These are phyloP conservation scores for Colletotrichum lini DNA, from an alignment of 2,329 filamentous ascomycete species.

Conservation along the genomic window DNA sequence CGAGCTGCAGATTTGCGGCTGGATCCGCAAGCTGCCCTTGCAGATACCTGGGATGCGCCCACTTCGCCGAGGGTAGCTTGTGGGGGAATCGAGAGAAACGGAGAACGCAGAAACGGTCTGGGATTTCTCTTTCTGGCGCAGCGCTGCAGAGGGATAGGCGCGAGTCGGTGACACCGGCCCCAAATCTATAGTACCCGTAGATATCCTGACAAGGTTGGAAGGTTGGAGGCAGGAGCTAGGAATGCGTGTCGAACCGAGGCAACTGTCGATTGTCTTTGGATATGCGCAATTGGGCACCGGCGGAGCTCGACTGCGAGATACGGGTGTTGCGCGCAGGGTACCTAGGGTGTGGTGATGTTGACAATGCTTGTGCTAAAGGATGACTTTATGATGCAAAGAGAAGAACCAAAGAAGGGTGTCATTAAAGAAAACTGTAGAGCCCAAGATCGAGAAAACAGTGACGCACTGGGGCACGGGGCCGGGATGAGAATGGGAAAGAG, in stretches of 20 bases:
- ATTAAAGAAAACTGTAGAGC: neutral
- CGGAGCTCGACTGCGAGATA: neutral
- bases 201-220: neutral
- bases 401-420: neutral
- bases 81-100: neutral
- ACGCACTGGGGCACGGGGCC: neutral
- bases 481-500: neutral
- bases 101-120: constrained; percentile 12
- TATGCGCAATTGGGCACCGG: neutral
- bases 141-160: neutral
- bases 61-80: constrained; percentile 21
- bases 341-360: neutral
- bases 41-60: constrained; percentile 18
- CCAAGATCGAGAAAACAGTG: neutral
- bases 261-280: neutral
- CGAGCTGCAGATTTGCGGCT: constrained; percentile 29
- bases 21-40: constrained; percentile 34
- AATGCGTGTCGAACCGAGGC: neutral
- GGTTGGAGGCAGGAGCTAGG: neutral
- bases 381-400: neutral
- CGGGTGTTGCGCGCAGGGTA: neutral
- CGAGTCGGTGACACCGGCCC: neutral
- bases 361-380: neutral
- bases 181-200: neutral
- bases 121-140: constrained; percentile 11